Base-by-base conservation (phyloP, 139 green algal genomes). In the Edaphochlamys debaryana region DNA sequence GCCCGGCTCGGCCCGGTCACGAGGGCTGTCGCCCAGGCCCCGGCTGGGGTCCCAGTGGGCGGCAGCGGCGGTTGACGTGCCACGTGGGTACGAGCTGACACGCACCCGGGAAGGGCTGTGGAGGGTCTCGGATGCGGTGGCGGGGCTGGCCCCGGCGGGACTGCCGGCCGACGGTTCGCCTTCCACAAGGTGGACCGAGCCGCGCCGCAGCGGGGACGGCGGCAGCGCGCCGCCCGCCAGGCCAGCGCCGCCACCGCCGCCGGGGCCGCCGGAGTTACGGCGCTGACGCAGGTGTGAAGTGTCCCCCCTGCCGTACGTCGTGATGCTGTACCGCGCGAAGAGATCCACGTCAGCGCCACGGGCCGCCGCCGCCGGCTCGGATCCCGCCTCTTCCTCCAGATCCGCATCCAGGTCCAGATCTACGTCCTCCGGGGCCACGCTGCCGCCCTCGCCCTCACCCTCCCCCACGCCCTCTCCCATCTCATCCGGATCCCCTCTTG, bases 261-360 rank as follows among this genome's bases (percentile, higher is more conserved):
- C 48, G 34, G 22, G 5, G 27, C 67, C 38, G 48, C 79, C 68
- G 5, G 52, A 81, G 75, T 81, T 81, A 15, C 68, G 68, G 20
- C 69, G 67, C 40, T 79, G 79, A 22, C 79, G 45, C 22, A 85
- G 56, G 56, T 79, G 79, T 27, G 69, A 64, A 22, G 67, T 70
- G 54, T 77, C 73, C 20, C 73, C 73, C 22, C 52, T 34, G 38
- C 82, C 77, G 45, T 80, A 72, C 22, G 73, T 82, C 9, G 78
- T 87, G n/a, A 91, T 71, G 27, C 63, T 70, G 73, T 91, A 91
- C 3, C 87, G 87, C 62, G 85, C 87, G 78, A 85, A 91, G 60
- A 91, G 45, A 34, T 91, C 87, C 19, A 37, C 71, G 37, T 20
- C 60, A 52, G 32, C 83, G 41, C 70, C 56, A 30, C 75, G 13